A percentile compares a stretch with the other conserved stretches of the same genome.
These are phyloP conservation scores for Synura sp. DNA, from an alignment of 352 stramenopile species.

Conservation along the genomic window DNA sequence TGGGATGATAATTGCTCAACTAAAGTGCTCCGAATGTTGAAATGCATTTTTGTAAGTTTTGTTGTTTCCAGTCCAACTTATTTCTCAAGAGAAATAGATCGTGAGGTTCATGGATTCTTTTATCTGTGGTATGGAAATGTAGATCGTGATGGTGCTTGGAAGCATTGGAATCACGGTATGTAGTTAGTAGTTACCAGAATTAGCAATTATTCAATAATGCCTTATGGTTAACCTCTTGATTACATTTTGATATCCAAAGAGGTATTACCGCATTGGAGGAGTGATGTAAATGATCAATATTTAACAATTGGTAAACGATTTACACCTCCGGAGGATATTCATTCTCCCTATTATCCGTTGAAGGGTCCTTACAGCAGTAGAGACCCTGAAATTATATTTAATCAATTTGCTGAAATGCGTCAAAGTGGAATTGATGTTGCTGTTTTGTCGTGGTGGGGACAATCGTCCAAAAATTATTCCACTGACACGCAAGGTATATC, in stretches of 20 bases:
- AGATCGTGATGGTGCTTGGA: conserved; percentile 41
- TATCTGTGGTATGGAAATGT: conserved; percentile 53
- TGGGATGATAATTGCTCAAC: too few relatives aligned
- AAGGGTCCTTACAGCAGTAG: conserved; percentile 42
- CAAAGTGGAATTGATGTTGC: conserved; percentile 36
- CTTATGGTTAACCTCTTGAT: too few relatives aligned
- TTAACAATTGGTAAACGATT: neutral
- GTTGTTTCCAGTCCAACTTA: too few relatives aligned
- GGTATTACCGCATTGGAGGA: conserved; percentile 49
- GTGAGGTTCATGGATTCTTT: conserved; percentile 47
- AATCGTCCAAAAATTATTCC: neutral
- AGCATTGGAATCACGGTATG: conserved; percentile 52
- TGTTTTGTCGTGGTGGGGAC: conserved; percentile 46
- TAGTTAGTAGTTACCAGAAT: too few relatives aligned
- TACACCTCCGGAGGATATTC: neutral
- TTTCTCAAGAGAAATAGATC: too few relatives aligned
- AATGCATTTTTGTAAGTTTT: too few relatives aligned
- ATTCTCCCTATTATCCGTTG: conserved; percentile 44
- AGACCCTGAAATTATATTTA: neutral
- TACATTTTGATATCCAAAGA: too few relatives aligned
- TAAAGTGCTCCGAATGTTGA: too few relatives aligned
- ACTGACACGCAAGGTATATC: conserved; percentile 45
- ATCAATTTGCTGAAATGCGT: conserved; percentile 42
- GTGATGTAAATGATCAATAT: conserved; percentile 4
- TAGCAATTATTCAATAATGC: too few relatives aligned